These are phyloP conservation scores for Yarrowia sp. DNA, from an alignment of 805 yeast species.

Conservation along the genomic window DNA sequence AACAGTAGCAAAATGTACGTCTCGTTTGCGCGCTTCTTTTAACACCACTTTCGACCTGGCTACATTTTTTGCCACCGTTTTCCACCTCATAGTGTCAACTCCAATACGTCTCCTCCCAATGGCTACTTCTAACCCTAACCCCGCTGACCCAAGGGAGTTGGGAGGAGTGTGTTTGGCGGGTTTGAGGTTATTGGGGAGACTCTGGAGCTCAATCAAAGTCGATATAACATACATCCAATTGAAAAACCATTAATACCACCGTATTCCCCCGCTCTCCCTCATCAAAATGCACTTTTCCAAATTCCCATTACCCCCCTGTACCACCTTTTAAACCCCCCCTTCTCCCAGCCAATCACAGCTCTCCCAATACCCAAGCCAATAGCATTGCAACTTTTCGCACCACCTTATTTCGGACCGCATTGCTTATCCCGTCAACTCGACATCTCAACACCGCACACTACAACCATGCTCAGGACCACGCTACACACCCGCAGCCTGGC, in stretches of 20 bases:
- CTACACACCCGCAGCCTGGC: slow-evolving; percentile 22
- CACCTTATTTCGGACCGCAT: not conserved
- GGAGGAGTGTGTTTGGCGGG: not conserved
- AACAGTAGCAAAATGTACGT: too few species aligned
- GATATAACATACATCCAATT: too few species aligned
- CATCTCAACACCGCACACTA: slow-evolving; percentile 1
- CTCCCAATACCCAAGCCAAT: slow-evolving; percentile 16
- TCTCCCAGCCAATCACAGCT: slow-evolving; percentile 3
- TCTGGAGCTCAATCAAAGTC: too few species aligned
- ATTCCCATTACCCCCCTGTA: too few species aligned
- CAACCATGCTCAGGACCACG: slow-evolving; percentile 25
- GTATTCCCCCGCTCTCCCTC: too few species aligned
- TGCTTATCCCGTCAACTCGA: not conserved
- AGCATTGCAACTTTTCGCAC: slow-evolving; percentile 23
- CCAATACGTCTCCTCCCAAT: not conserved
- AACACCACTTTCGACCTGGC: not conserved
- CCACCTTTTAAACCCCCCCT: too few species aligned
- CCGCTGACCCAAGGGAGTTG: not conserved
- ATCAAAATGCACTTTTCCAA: not conserved
- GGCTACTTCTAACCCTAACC: slow-evolving; percentile 2
- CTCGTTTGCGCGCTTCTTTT: too few species aligned
- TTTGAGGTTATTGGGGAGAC: not conserved
- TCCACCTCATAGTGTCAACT: too few species aligned
- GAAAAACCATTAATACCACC: too few species aligned
- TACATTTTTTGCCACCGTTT: not conserved